Base-by-base conservation (phyloP, 352 stramenopile species). In the Phytophthora meadii region DNA sequence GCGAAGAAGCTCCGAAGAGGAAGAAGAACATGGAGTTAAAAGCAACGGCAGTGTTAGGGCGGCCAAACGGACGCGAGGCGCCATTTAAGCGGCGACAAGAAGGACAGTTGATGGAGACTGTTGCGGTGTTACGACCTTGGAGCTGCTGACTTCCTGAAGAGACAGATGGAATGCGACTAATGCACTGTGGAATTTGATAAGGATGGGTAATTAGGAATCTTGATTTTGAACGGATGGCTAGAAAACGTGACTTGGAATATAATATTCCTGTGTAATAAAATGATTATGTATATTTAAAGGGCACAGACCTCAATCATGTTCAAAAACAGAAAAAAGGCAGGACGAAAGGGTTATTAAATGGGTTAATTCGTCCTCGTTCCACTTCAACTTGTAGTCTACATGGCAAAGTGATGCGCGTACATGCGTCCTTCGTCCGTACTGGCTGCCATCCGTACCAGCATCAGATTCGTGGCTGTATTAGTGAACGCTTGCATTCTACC, bases 401-500 rank as follows among this genome's bases (percentile, higher is more conserved):
- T 41, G 11, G 65, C 52, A 44, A 68, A 72, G 19, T 76, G 59
- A 42, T 76, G 57, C 24, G 70, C 65, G 45, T 84, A 75, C 70
- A 77, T 67, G 39, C 74, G 70, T 1, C 66, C 64, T 30, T 82
- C 70, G 14, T 79, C 74, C 17, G 65, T 77, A n/a, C 59, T 68
- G 0, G 83, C 71, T 34, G 89, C 73, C 61, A 90, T 84, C 30
- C 82, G 77, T 22, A 90, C 65, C 19, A 92, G 60, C 67, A 88
- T 70, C 30, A 91, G 49, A 54, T 90, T 89, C 25, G 71, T 89
- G 15, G 76, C 52, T 19, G 65, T 75, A 54, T 84, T 87, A 19
- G 72, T 63, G 40, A 89, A 36, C 6, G 82, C 74, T 19, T 76
- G 47, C 24, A 91, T 40, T 17, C 83, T 74, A 34, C 61, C 61